Percentiles rank a stretch among this genome's conserved stretches.
Evolutionary conservation across 768 basidiomycete genomes (phyloP).

Genomic region (Termitomyces eurrhizus): DNA sequence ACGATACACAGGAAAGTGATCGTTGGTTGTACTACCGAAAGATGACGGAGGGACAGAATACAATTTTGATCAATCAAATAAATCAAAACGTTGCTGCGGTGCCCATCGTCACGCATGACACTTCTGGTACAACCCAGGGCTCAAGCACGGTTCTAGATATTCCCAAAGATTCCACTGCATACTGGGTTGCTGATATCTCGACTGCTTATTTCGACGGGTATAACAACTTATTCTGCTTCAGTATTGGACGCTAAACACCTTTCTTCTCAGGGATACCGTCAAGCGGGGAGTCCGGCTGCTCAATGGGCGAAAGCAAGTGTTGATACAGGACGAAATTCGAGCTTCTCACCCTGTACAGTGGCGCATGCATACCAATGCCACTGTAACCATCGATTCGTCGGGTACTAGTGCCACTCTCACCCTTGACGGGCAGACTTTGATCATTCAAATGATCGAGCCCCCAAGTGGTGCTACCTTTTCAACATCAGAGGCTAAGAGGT

Average conservation of each 20-base stretch:
- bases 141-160: slow-evolving; percentile 76
- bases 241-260: slow-evolving; percentile 3
- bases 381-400: slow-evolving; percentile 38
- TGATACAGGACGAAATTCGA: slow-evolving; percentile 89
- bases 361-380: slow-evolving; percentile 97
- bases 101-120: slow-evolving; percentile 52
- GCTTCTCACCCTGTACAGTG: slow-evolving; percentile 62
- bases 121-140: slow-evolving; percentile 64
- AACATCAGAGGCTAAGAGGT: slow-evolving; percentile 49
- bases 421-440: slow-evolving; percentile 65
- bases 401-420: slow-evolving; percentile 72
- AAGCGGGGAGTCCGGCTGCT: slow-evolving; percentile 82
- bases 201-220: slow-evolving; percentile 74
- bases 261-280: slow-evolving; percentile 51
- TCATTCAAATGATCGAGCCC: slow-evolving; percentile 63
- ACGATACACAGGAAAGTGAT: slow-evolving; percentile 59
- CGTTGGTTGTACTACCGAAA: slow-evolving; percentile 96
- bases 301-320: slow-evolving; percentile 82
- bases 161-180: slow-evolving; percentile 70
- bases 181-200: slow-evolving; percentile 73
- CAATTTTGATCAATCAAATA: slow-evolving; percentile 64
- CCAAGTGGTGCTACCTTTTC: slow-evolving; percentile 65
- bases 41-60: slow-evolving; percentile 97
- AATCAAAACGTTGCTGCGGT: slow-evolving; percentile 80
- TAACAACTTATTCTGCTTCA: slow-evolving; percentile 24